These are phyloP conservation scores for Pyrenula aspistea DNA, from an alignment of 495 filamentous ascomycete species.

Conservation along the genomic window DNA sequence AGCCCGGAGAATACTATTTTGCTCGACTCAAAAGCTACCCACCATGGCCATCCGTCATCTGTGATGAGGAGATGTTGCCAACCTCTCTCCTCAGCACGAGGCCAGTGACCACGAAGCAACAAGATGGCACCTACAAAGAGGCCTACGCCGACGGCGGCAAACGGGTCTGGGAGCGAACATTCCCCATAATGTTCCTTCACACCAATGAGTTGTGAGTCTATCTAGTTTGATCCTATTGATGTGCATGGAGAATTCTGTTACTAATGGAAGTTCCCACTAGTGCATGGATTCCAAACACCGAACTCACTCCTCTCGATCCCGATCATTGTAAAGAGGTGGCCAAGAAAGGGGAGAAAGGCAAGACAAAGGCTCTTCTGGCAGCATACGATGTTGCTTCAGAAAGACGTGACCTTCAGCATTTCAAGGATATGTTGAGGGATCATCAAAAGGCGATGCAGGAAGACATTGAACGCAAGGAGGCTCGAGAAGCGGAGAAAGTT, in stretches of 20 bases:
- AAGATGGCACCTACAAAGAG: slow-evolving; percentile 72
- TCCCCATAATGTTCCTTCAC: slow-evolving; percentile 83
- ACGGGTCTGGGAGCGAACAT: slow-evolving; percentile 69
- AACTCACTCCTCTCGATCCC: slow-evolving; percentile 60
- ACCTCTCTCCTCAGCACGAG: slow-evolving; percentile 53
- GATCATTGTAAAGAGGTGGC: slow-evolving; percentile 50
- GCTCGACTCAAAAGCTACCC: slow-evolving; percentile 83
- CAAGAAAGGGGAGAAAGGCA: slow-evolving; percentile 39
- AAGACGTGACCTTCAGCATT: slow-evolving; percentile 56
- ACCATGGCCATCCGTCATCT: slow-evolving; percentile 82
- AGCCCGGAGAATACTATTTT: slow-evolving; percentile 78
- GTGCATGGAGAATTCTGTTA: neutral
- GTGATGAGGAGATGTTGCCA: slow-evolving; percentile 85
- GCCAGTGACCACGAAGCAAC: slow-evolving; percentile 67
- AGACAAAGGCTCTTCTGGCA: slow-evolving; percentile 58
- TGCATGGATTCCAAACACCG: slow-evolving; percentile 73
- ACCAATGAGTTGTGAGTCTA: slow-evolving; percentile 88
- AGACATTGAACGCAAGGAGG: slow-evolving; percentile 48
- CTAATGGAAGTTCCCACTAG: slow-evolving; percentile 28
- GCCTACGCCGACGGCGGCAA: slow-evolving; percentile 76
- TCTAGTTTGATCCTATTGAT: neutral
- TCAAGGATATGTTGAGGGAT: slow-evolving; percentile 58
- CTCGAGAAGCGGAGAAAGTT: slow-evolving; percentile 45
- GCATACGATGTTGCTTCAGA: slow-evolving; percentile 67
- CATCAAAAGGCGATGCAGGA: slow-evolving; percentile 46